A percentile compares a stretch with the other conserved stretches of the same genome.
phyloP scores from a whole-genome alignment of 2,329 filamentous ascomycete genomes.

The Clarireedia sp. region DNA sequence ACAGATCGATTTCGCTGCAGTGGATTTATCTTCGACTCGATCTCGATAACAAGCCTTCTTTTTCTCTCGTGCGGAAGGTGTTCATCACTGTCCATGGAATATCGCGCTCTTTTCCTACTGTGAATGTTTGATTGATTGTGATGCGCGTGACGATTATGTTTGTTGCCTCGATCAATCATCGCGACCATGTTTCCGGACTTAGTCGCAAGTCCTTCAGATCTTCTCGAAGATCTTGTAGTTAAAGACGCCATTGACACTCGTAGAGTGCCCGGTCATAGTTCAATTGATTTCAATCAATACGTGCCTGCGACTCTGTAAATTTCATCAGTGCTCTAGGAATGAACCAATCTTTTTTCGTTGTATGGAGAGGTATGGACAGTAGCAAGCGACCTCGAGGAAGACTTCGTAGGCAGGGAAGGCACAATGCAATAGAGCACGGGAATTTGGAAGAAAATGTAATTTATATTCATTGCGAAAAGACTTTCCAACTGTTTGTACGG shows the following conservation, averaged over 20 bases:
- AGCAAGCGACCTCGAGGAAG: conserved; percentile 5
- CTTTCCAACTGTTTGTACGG: background rate
- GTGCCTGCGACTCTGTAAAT: background rate
- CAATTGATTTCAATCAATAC: background rate
- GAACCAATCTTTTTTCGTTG: background rate
- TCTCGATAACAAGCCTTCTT: conserved; percentile 46
- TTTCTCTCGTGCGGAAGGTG: conserved; percentile 40
- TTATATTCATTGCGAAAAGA: background rate
- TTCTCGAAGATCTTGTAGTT: conserved; percentile 5
- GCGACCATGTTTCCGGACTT: conserved; percentile 4
- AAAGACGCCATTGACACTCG: conserved; percentile 6
- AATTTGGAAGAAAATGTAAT: background rate
- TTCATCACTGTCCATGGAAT: conserved; percentile 37
- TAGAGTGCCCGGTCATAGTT: conserved; percentile 1
- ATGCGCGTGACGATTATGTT: background rate
- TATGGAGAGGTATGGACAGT: background rate
- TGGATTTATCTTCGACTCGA: conserved; percentile 31
- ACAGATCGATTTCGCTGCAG: conserved; percentile 16
- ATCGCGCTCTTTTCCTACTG: conserved; percentile 43
- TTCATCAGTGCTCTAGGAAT: background rate
- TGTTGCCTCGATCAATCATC: conserved; percentile 13
- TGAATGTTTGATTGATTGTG: conserved; percentile 26
- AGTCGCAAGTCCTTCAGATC: conserved; percentile 4
- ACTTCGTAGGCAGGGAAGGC: conserved; percentile 7
- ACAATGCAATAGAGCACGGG: background rate